These are phyloP conservation scores for Ophiostoma sp. DNA, from an alignment of 2,329 filamentous ascomycete species.

Conservation along the genomic window DNA sequence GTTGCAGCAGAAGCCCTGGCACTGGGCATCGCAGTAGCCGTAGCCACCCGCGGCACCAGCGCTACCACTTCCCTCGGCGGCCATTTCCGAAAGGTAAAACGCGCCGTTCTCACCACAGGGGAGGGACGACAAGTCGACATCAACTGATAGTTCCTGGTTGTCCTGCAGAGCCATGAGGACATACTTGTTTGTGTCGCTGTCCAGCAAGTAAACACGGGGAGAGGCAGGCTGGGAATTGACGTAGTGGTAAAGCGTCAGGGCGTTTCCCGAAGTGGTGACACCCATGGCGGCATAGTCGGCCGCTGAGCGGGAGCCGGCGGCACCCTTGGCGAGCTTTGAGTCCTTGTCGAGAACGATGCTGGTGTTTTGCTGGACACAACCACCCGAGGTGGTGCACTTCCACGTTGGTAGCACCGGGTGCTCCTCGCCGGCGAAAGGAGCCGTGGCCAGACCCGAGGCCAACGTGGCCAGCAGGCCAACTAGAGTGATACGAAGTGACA, in stretches of 20 bases:
- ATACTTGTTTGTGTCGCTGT: conserved; percentile 50
- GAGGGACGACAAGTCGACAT: conserved; percentile 61
- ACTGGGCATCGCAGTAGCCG: conserved; percentile 39
- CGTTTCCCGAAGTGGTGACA: conserved; percentile 32
- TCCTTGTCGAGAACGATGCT: conserved; percentile 46
- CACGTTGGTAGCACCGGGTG: conserved; percentile 47
- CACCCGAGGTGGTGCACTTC: conserved; percentile 46
- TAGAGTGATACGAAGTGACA: background rate
- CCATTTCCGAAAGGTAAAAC: conserved; percentile 62
- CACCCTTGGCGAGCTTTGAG: conserved; percentile 43
- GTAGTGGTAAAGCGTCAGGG: conserved; percentile 36
- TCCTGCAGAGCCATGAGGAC: conserved; percentile 54
- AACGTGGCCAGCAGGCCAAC: conserved; percentile 12
- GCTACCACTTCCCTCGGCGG: conserved; percentile 50
- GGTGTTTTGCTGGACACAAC: conserved; percentile 45
- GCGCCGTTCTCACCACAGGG: conserved; percentile 65
- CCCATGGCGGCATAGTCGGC: conserved; percentile 43
- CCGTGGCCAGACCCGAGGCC: conserved; percentile 14
- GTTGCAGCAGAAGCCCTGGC: conserved; percentile 48
- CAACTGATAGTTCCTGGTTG: conserved; percentile 61
- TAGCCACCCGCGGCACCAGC: conserved; percentile 52
- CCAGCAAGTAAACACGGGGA: conserved; percentile 56
- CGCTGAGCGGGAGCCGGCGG: conserved; percentile 37
- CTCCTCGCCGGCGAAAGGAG: conserved; percentile 37
- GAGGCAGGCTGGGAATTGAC: conserved; percentile 32